Base-by-base conservation (phyloP, 192 early-diverging fungal genomes). In the Entrophospora sp. region DNA sequence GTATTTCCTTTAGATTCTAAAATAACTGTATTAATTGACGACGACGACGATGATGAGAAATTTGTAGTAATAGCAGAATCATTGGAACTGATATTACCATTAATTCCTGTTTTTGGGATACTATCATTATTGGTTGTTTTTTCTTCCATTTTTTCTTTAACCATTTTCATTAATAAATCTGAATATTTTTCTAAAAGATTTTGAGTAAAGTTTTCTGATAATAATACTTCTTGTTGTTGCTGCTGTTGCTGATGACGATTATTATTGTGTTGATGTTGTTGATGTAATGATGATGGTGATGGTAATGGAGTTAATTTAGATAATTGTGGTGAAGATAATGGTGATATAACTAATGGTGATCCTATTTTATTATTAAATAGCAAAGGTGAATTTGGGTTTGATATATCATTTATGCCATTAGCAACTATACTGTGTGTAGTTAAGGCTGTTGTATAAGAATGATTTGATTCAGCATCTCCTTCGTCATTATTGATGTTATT, bases 121-220 rank as follows among this genome's bases (percentile, higher is more conserved):
- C n/a, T n/a, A n/a, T n/a, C n/a, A n/a, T n/a, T n/a, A n/a, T n/a
- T n/a, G n/a, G n/a, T n/a, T n/a, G n/a, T n/a, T n/a, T n/a, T 52
- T 52, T 24, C 24, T 24, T 43, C 1, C 18, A 61, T 61, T 24
- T 64, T 64, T 25, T 64, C 62, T 51, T 64, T 32, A 12, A 64
- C 62, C 62, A 51, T 64, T 51, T 64, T 51, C n/a, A 64, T 46
- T 35, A 64, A 49, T 27, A 49, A 9, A 27, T 64, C 62, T 1
- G 62, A 64, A 35, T 64, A 64, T 14, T 51, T 64, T 51, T 64
- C 62, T 30, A 64, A 51, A 31, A 64, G 20, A 35, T 37, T 37
- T 27, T 61, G 42, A 5, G 46, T 38, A 8, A 20, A 22, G 3
- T 28, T 32, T 35, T 64, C 45, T 3, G 62, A 35, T 13, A 51